Conservation (phyloP, 2,329 filamentous ascomycete genomes). For the Pseudopyricularia cyperi region DNA sequence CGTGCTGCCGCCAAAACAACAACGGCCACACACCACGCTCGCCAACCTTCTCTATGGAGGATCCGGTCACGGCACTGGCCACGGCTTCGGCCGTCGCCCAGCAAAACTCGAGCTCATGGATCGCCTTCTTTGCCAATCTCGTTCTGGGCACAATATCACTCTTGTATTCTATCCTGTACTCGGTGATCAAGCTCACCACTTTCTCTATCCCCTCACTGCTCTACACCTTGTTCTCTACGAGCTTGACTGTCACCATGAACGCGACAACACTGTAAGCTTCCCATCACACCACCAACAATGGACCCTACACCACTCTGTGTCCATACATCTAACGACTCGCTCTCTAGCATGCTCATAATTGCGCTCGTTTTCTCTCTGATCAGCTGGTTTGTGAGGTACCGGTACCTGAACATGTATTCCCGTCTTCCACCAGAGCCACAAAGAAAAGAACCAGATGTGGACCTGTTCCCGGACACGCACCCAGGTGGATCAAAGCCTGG, state of each 20-base stretch:
- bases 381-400: slow-evolving; percentile 90
- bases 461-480: slow-evolving; percentile 86
- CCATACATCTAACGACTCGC: slow-evolving; percentile 3
- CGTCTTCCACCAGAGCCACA: slow-evolving; percentile 87
- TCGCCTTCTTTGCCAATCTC: slow-evolving; percentile 41
- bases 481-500: slow-evolving; percentile 84
- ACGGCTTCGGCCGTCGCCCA: slow-evolving; percentile 25
- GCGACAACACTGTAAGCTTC: slow-evolving; percentile 73
- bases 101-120: slow-evolving; percentile 36
- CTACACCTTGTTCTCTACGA: slow-evolving; percentile 82
- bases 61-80: slow-evolving; percentile 17
- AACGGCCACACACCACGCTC: too few species aligned
- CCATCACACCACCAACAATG: slow-evolving; percentile 2
- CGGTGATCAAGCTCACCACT: slow-evolving; percentile 71
- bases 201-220: slow-evolving; percentile 83
- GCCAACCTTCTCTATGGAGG: slow-evolving; percentile 11
- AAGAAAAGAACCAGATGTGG: slow-evolving; percentile 88
- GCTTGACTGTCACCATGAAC: slow-evolving; percentile 96
- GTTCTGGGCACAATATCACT: slow-evolving; percentile 42
- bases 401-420: slow-evolving; percentile 94
- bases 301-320: neutral
- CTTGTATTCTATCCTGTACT: slow-evolving; percentile 53
- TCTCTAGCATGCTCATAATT: slow-evolving; percentile 57
- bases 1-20: slow-evolving; percentile 1
- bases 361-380: slow-evolving; percentile 67